A percentile compares a stretch with the other conserved stretches of the same genome.
phyloP scores from a whole-genome alignment of 257 asterid genomes.

The Solanum appendiculatum region DNA sequence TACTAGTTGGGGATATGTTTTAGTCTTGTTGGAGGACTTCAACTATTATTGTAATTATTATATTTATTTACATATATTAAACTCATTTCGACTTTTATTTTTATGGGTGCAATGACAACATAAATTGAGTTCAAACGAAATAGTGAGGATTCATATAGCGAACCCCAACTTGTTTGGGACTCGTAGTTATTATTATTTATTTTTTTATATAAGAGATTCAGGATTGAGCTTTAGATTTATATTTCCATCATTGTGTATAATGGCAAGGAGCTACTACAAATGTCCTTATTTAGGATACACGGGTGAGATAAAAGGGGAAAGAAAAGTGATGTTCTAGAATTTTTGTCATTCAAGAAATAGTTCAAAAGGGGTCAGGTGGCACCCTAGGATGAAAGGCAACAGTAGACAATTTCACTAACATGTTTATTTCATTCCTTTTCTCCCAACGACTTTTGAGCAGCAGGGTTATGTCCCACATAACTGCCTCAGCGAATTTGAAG shows the following conservation, averaged over 20 bases:
- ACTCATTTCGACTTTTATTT: background rate
- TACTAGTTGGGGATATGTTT: background rate
- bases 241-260: background rate
- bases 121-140: background rate
- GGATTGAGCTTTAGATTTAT: background rate
- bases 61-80: background rate
- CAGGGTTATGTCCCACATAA: background rate
- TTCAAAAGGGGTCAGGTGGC: background rate
- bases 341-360: background rate
- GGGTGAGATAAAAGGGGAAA: background rate
- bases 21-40: background rate
- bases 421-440: background rate
- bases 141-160: background rate
- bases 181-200: background rate
- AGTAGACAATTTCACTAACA: background rate
- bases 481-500: background rate
- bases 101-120: background rate
- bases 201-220: background rate
- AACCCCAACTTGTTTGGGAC: background rate
- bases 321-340: background rate
- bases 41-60: background rate
- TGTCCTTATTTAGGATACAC: background rate
- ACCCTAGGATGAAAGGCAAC: background rate
- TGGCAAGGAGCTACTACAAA: background rate
- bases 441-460: background rate